Percentiles rank a stretch among this genome's conserved stretches.
phyloP scores from a whole-genome alignment of 495 filamentous ascomycete genomes.

The Amniculicola lignicola region DNA sequence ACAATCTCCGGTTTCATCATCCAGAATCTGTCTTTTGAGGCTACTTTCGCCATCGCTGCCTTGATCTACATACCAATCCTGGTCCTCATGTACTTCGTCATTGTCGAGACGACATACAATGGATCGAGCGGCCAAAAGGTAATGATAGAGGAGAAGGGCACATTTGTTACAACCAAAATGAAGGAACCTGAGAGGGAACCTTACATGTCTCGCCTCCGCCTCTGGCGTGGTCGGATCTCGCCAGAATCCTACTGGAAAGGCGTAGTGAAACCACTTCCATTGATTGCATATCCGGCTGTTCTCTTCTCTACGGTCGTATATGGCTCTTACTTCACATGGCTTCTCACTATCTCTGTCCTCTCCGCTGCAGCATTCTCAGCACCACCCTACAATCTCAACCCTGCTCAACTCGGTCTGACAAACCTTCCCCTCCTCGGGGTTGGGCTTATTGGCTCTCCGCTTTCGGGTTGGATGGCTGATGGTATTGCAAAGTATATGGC shows the following conservation, averaged over 20 bases:
- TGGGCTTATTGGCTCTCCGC: slow-evolving; percentile 82
- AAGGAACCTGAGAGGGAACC: slow-evolving; percentile 21
- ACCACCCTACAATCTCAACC: slow-evolving; percentile 79
- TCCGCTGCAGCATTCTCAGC: slow-evolving; percentile 61
- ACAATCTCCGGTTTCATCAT: slow-evolving; percentile 45
- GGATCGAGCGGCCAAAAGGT: slow-evolving; percentile 28
- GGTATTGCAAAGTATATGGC: slow-evolving; percentile 76
- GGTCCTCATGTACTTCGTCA: slow-evolving; percentile 39
- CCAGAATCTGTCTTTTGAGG: slow-evolving; percentile 37
- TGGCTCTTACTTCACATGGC: slow-evolving; percentile 86
- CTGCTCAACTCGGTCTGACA: slow-evolving; percentile 76
- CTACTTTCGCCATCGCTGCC: slow-evolving; percentile 38
- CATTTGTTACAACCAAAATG: slow-evolving; percentile 9
- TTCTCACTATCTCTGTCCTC: slow-evolving; percentile 87
- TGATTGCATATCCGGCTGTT: slow-evolving; percentile 83
- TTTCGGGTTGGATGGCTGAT: slow-evolving; percentile 87
- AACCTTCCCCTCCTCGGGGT: slow-evolving; percentile 90
- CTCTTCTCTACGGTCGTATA: slow-evolving; percentile 90
- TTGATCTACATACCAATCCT: slow-evolving; percentile 39
- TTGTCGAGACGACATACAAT: slow-evolving; percentile 41
- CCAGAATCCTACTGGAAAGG: slow-evolving; percentile 76
- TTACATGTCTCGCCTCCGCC: slow-evolving; percentile 38
- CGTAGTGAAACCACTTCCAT: slow-evolving; percentile 72
- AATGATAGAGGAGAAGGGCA: slow-evolving; percentile 22
- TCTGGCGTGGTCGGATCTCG: slow-evolving; percentile 73